Base-by-base conservation (phyloP, 805 yeast genomes). In the Schwanniomyces pseudopolymorphus region DNA sequence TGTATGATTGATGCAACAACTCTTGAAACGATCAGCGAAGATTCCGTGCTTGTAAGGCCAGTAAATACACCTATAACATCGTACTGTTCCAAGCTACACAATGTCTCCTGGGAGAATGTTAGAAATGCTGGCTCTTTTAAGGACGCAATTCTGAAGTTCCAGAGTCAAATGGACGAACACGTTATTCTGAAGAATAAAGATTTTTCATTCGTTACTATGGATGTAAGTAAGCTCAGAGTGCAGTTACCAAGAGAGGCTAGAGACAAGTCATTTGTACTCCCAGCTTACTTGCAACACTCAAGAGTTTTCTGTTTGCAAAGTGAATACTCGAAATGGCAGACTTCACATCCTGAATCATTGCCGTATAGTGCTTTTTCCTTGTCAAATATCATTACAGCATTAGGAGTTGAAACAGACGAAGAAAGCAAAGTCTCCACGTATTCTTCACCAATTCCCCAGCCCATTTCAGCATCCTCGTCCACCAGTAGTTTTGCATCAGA, bases 231-330 rank as follows among this genome's bases (percentile, higher is more conserved):
- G 56, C 69, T 90, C 40, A 76, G 90, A 49, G 91, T 91, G 40
- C 85, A 84, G 58, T 67, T 91, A 28, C 85, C 87, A 10, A 76
- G 95, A 40, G 96, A 89, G 61, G 88, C 96, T 6, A 74, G 89
- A 35, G 96, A 88, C 59, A 81, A 85, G 60, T 77, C 80, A 9
- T 83, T 86, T 47, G 77, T 74, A 4, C 73, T 90, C 46, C 96
- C 96, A 0, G 73, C 79, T 4, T 88, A 85, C 60, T 67, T 91
- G 48, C 88, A 84, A 61, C 84, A 84, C 53, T 87, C 96, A 2
- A 74, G 83, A 38, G 77, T 85, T 20, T 89, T 88, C 65, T 96
- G 89, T 63, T 67, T 90, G 50, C 77, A 79, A 59, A 79, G 78
- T 49, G 97, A 91, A 64, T 89, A 78, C 63, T 61, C 76, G 36